Conservation (phyloP, 345 rosid species). For the Moricandia moricandioides region DNA sequence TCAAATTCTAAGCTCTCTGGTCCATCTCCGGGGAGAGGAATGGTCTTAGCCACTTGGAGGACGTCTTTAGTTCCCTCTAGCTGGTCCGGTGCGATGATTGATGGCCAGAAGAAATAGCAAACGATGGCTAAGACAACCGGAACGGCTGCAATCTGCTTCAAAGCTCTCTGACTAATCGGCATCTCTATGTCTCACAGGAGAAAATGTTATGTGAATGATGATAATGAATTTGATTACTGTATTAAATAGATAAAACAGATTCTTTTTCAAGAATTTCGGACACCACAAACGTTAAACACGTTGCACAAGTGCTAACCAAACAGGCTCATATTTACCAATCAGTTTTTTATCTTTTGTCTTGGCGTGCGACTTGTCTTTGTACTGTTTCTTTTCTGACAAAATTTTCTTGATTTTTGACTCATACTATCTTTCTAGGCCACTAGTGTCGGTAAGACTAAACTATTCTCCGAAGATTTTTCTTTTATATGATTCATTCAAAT, state of each 20-base stretch:
- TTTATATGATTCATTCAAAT: too few relatives aligned
- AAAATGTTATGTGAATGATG: not conserved
- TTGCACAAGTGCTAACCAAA: not conserved
- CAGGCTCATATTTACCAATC: not conserved
- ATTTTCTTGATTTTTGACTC: not conserved
- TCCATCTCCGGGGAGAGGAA: slow-evolving; percentile 22
- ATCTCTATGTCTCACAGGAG: not conserved
- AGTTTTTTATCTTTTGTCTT: not conserved
- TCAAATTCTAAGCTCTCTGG: slow-evolving; percentile 40
- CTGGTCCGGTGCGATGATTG: slow-evolving; percentile 16
- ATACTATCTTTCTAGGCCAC: not conserved
- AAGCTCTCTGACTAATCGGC: slow-evolving; percentile 20
- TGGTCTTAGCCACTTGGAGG: slow-evolving; percentile 22
- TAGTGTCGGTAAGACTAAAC: not conserved
- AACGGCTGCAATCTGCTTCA: not conserved
- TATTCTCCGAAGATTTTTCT: too few relatives aligned
- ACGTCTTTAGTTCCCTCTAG: slow-evolving; percentile 13
- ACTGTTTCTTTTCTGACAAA: not conserved
- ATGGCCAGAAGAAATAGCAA: slow-evolving; percentile 19
- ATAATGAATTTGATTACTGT: not conserved
- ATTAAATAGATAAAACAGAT: not conserved
- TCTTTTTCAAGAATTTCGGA: not conserved
- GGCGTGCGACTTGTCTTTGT: not conserved
- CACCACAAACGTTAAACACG: not conserved
- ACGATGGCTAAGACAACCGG: slow-evolving; percentile 25